Evolutionary conservation across 2,329 filamentous ascomycete species (phyloP), one percentile per base, ranked within the genome.

Genomic region (Alternaria brassicicola): DNA sequence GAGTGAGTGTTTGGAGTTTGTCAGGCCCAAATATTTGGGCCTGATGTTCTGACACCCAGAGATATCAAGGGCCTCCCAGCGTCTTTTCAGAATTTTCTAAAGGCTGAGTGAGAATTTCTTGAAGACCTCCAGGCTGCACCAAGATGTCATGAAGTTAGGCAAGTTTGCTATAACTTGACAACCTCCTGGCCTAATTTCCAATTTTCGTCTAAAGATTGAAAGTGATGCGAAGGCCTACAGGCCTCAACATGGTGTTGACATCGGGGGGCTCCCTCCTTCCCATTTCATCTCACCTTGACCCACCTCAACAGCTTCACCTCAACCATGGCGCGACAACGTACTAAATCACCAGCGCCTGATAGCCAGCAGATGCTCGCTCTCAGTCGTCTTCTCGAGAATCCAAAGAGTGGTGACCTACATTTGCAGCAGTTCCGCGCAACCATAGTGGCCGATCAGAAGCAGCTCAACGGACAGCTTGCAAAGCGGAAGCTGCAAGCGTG

Each of bases 351-450:
- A 19, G 17, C 6, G 5, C 69, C 66, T 3, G 66, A 71, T 31
- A 75, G 65, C 61, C 72, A 72, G 72, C 61, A 70, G 28, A 57
- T 73, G n/a, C 52, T 67, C 7, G 64, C 62, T 4, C 23, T 71
- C 26, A 41, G 47, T 5, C 57, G 58, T 12, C 51, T 69, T 4
- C 50, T 74, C 23, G 64, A 66, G 49, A 67, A 56, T 26, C 66
- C 62, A 1, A 68, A 62, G 45, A 54, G 41, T 12, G 62, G 70
- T 6, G 57, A 70, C 23, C 65, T 67, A 7, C 69, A 72, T 17
- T 30, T 72, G 10, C 53, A 67, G 21, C 56, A 65, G 15, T 69
- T 77, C 41, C 59, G 55, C 10, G 36, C 35, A n/a, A 67, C 52
- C 48, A 61, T 72, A 12, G 52, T 55, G 13, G 46, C 39, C 7